Evolutionary conservation across 495 filamentous ascomycete genomes (phyloP).

Genomic region (Penicilliopsis zonata): DNA sequence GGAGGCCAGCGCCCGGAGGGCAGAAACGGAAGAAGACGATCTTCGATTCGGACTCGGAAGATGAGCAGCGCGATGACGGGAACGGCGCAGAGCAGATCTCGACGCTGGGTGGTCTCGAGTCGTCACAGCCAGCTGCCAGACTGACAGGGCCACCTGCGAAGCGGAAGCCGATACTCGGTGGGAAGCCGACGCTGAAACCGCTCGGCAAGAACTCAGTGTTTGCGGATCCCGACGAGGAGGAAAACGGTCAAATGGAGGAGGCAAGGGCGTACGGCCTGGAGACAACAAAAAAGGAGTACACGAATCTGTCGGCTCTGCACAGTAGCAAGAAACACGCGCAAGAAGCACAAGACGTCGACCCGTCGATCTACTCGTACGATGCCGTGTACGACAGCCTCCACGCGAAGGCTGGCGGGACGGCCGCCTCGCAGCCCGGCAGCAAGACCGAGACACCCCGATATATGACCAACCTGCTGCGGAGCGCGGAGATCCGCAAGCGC

Average conservation of each 20-base stretch:
- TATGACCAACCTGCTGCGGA: constrained; percentile 67
- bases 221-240: constrained; percentile 26
- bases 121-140: background rate
- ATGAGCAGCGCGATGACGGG: constrained; percentile 19
- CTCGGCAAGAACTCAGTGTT: constrained; percentile 30
- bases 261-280: constrained; percentile 6
- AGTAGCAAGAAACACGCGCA: constrained; percentile 35
- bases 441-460: constrained; percentile 52
- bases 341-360: constrained; percentile 34
- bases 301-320: constrained; percentile 38
- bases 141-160: constrained; percentile 17
- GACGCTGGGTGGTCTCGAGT: constrained; percentile 29
- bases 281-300: constrained; percentile 18
- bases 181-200: constrained; percentile 21
- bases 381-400: constrained; percentile 40
- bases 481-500: constrained; percentile 77
- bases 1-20: constrained; percentile 18
- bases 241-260: constrained; percentile 7
- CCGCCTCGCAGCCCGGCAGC: constrained; percentile 4
- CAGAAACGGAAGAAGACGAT: constrained; percentile 40
- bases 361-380: constrained; percentile 47
- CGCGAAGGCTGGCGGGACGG: constrained; percentile 15
- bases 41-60: constrained; percentile 35
- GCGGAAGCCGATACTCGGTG: constrained; percentile 20
- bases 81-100: constrained; percentile 19